Evolutionary conservation across 225 moss, liverwort and hornwort genomes (phyloP).

Genomic region (Neckera pumila): DNA sequence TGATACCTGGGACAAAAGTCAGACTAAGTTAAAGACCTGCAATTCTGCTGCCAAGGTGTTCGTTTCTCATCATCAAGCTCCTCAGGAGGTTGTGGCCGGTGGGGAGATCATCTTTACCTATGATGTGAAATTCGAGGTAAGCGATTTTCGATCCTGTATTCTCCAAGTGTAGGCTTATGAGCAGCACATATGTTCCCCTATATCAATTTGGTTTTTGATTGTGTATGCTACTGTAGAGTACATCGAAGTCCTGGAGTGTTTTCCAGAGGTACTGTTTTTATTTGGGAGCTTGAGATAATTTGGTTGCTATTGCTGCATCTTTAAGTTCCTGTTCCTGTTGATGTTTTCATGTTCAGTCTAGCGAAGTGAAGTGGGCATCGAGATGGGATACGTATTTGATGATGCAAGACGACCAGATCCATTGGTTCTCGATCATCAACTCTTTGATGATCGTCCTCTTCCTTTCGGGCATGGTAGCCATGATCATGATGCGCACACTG

Average conservation of each 20-base stretch:
- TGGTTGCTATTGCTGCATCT: not conserved
- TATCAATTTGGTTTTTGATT: not conserved
- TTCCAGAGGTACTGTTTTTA: not conserved
- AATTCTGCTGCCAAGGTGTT: conserved; percentile 36
- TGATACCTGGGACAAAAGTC: conserved; percentile 20
- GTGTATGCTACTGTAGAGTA: not conserved
- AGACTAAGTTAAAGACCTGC: conserved; percentile 41
- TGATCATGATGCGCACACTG: conserved; percentile 97
- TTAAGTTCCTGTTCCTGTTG: not conserved
- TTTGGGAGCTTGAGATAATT: not conserved
- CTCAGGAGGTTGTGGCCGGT: conserved; percentile 49
- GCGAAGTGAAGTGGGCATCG: conserved; percentile 80
- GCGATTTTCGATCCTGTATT: not conserved
- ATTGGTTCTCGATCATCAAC: conserved; percentile 94
- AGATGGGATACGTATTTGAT: conserved; percentile 83
- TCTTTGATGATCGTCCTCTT: conserved; percentile 92
- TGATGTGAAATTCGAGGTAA: conserved; percentile 58
- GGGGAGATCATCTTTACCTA: conserved; percentile 53
- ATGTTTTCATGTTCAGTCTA: conserved; percentile 28
- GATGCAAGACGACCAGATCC: conserved; percentile 90
- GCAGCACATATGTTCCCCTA: not conserved
- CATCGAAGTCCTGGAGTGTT: not conserved
- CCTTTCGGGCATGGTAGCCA: conserved; percentile 89
- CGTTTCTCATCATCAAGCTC: conserved; percentile 19
- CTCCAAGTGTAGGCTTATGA: not conserved